Evolutionary conservation across 768 basidiomycete genomes (phyloP).

Genomic region (Boletus reticulatus): DNA sequence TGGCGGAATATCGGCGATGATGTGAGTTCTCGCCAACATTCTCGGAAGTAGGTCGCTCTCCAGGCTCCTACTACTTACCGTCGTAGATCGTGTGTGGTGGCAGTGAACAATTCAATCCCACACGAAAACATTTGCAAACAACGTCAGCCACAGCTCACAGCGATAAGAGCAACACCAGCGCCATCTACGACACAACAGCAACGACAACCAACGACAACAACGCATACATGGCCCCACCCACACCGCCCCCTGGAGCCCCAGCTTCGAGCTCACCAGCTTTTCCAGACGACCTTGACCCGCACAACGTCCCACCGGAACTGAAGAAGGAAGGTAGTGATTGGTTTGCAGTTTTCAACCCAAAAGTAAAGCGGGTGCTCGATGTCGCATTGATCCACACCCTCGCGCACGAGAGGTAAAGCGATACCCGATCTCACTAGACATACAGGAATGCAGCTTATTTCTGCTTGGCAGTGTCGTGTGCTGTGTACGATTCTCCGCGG

Average conservation of each 20-base stretch:
- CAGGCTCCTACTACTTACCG: too few relatives aligned
- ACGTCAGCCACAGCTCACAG: too few relatives aligned
- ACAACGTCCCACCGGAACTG: constrained; percentile 32
- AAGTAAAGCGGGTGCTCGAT: constrained; percentile 74
- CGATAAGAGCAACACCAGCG: too few relatives aligned
- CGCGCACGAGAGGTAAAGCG: constrained; percentile 80
- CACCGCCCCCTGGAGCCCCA: neutral
- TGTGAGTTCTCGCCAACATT: neutral
- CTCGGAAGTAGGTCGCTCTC: neutral
- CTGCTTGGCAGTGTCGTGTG: constrained; percentile 61
- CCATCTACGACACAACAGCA: too few relatives aligned
- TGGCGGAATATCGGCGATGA: neutral
- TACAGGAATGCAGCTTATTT: constrained; percentile 5
- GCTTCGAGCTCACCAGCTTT: constrained; percentile 27
- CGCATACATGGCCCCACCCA: too few relatives aligned
- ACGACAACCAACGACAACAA: too few relatives aligned
- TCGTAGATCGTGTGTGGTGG: too few relatives aligned
- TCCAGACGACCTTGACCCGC: constrained; percentile 34
- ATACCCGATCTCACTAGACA: neutral
- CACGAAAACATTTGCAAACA: too few relatives aligned
- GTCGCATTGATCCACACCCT: constrained; percentile 81
- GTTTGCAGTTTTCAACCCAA: constrained; percentile 86
- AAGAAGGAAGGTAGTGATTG: constrained; percentile 78
- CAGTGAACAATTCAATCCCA: too few relatives aligned
- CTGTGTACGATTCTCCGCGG: constrained; percentile 92